Conservation (phyloP, 192 early-diverging fungal species). For the Helicostylum pulchrum region DNA sequence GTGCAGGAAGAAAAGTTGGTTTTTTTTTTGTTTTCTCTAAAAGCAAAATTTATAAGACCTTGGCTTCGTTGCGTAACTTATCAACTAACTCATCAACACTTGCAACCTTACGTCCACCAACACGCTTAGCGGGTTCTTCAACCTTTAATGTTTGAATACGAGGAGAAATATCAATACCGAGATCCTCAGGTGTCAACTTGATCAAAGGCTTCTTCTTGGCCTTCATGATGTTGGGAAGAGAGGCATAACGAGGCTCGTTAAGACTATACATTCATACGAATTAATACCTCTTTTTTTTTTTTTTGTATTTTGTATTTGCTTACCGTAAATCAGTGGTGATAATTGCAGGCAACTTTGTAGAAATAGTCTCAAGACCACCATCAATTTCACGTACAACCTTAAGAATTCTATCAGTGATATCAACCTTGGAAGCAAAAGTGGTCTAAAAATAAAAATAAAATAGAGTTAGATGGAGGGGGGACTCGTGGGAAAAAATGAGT, state of each 20-base stretch:
- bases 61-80: conserved; percentile 84
- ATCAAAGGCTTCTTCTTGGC: conserved; percentile 97
- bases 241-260: conserved; percentile 95
- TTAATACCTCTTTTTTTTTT: not conserved
- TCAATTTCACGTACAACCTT: conserved; percentile 95
- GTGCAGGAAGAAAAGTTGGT: not conserved
- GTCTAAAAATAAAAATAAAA: conserved; percentile 52
- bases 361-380: conserved; percentile 92
- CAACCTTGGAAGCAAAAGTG: conserved; percentile 96
- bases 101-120: conserved; percentile 88
- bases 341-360: conserved; percentile 82
- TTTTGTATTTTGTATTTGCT: not conserved
- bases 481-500: conserved; percentile 14
- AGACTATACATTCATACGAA: conserved; percentile 46
- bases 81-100: conserved; percentile 90
- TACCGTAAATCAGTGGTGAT: conserved; percentile 93
- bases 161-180: conserved; percentile 82
- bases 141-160: conserved; percentile 87
- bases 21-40: not conserved
- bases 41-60: conserved; percentile 53
- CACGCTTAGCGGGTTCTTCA: conserved; percentile 87
- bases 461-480: not conserved
- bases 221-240: conserved; percentile 97
- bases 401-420: conserved; percentile 62
- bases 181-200: conserved; percentile 71